phyloP scores from a whole-genome alignment of 768 basidiomycete species.

The Pleurotus tuoliensis region DNA sequence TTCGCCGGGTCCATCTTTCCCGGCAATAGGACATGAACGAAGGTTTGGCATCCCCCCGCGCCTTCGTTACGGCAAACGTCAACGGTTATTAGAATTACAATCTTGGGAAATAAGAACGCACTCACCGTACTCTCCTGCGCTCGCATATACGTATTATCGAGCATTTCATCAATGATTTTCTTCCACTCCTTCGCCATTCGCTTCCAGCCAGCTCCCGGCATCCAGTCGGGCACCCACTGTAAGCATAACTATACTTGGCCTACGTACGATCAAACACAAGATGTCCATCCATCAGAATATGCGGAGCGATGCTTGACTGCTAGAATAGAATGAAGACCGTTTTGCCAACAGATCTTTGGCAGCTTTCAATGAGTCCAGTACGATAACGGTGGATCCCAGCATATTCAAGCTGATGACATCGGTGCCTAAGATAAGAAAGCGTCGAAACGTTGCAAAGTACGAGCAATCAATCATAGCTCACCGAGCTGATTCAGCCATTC shows the following conservation, averaged over 20 bases:
- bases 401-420: constrained; percentile 25
- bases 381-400: constrained; percentile 27
- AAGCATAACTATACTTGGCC: constrained; percentile 28
- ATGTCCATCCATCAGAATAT: not conserved
- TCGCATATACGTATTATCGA: constrained; percentile 29
- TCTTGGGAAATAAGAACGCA: not conserved
- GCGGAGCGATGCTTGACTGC: constrained; percentile 20
- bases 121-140: constrained; percentile 22
- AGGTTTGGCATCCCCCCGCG: constrained; percentile 15
- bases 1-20: constrained; percentile 9
- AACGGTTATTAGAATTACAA: no score
- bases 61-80: constrained; percentile 8
- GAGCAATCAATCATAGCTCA: not conserved
- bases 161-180: constrained; percentile 29
- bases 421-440: constrained; percentile 16
- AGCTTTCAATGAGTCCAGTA: constrained; percentile 30
- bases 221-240: constrained; percentile 50
- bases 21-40: constrained; percentile 19
- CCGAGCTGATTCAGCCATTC: constrained; percentile 18
- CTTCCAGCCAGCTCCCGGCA: constrained; percentile 59
- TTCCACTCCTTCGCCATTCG: constrained; percentile 44
- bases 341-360: constrained; percentile 39
- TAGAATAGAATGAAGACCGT: constrained; percentile 37
- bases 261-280: constrained; percentile 1
- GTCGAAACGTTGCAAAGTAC: not conserved